phyloP scores from a whole-genome alignment of 768 basidiomycete genomes.

The Hysterangium stoloniferum region DNA sequence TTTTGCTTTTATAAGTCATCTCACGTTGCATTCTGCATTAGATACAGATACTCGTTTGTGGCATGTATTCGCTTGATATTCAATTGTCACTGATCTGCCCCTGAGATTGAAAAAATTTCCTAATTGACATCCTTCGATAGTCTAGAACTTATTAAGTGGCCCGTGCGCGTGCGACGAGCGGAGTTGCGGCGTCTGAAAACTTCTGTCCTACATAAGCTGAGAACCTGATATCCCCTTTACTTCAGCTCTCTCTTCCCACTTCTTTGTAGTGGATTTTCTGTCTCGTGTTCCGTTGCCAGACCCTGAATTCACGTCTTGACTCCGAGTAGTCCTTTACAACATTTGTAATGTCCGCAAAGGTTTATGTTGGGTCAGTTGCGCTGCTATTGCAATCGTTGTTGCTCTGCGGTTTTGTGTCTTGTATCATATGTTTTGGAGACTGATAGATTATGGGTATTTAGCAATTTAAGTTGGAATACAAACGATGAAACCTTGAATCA shows the following conservation, averaged over 20 bases:
- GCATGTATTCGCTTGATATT: too few relatives aligned
- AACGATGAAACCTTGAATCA: slow-evolving; percentile 84
- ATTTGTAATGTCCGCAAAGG: slow-evolving; percentile 65
- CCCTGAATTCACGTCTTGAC: background rate
- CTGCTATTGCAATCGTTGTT: slow-evolving; percentile 43
- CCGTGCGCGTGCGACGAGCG: background rate
- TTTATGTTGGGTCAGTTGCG: slow-evolving; percentile 92
- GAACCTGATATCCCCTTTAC: background rate
- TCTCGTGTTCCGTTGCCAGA: slow-evolving; percentile 5
- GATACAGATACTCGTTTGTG: too few relatives aligned
- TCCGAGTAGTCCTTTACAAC: slow-evolving; percentile 2
- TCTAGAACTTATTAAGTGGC: background rate
- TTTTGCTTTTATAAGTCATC: background rate
- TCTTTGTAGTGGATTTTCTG: slow-evolving; percentile 1
- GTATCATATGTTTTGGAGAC: slow-evolving; percentile 31
- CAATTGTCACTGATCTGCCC: too few relatives aligned
- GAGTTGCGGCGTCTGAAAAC: slow-evolving; percentile 5
- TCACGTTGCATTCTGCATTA: too few relatives aligned
- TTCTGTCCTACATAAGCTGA: background rate
- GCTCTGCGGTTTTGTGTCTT: slow-evolving; percentile 14
- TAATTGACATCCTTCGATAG: too few relatives aligned
- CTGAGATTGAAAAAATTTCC: too few relatives aligned
- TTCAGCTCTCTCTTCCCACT: background rate
- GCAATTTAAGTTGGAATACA: slow-evolving; percentile 95
- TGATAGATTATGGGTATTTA: slow-evolving; percentile 53